These are phyloP conservation scores for Pestalotiopsis sp. DNA, from an alignment of 2,329 filamentous ascomycete species.

Conservation along the genomic window DNA sequence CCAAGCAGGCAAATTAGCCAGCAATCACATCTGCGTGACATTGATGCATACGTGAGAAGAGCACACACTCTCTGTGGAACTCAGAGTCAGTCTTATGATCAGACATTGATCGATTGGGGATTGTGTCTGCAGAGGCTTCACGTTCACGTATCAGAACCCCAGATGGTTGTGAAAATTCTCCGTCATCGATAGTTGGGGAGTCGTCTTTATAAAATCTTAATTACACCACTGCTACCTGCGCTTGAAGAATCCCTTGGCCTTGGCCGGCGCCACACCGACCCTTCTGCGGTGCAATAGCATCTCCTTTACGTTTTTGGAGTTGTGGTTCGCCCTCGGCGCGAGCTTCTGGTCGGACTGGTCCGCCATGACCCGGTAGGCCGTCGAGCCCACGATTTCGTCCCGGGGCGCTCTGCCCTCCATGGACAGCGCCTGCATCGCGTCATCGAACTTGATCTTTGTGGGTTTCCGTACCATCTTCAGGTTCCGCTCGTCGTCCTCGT, in stretches of 20 bases:
- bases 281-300: conserved; percentile 48
- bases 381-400: conserved; percentile 54
- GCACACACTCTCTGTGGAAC: too few relatives aligned
- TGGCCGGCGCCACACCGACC: conserved; percentile 27
- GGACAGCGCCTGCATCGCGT: conserved; percentile 38
- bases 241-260: conserved; percentile 48
- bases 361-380: conserved; percentile 53
- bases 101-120: too few relatives aligned
- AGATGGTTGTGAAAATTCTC: background rate
- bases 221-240: conserved; percentile 21
- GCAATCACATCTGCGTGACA: too few relatives aligned
- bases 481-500: conserved; percentile 20
- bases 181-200: too few relatives aligned
- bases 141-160: background rate
- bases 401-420: conserved; percentile 39
- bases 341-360: conserved; percentile 46
- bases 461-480: conserved; percentile 28
- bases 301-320: conserved; percentile 43
- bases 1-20: too few relatives aligned
- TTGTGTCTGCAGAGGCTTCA: too few relatives aligned
- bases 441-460: conserved; percentile 47
- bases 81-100: too few relatives aligned
- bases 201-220: background rate
- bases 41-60: too few relatives aligned
- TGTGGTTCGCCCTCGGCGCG: conserved; percentile 49